Evolutionary conservation across 2,329 filamentous ascomycete genomes (phyloP), one percentile per base, ranked within the genome.

Genomic region (Tolypocladium inflatum): DNA sequence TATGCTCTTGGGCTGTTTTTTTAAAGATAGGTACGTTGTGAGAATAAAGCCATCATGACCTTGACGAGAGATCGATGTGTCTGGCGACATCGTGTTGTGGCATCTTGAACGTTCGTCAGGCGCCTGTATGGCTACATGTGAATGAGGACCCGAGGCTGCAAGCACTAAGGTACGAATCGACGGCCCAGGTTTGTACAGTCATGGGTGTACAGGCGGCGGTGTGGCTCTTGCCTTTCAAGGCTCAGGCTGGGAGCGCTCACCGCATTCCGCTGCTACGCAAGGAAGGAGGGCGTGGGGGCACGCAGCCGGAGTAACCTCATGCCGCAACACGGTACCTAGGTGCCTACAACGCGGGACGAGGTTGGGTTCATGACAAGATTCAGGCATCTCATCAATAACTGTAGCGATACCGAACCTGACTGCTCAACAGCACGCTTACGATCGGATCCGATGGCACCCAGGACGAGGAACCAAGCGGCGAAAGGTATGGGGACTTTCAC

Each of bases 381-480:
- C 26, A 1, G 2, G 11, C 19, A 33, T 4, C 45, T 19, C 9
- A 50, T 50, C 26, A 50, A 33, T 50, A 9, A 33, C 3, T 30
- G 26, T 50, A 50, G 17, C 17, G 19, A 19, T 50, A 50, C 26
- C 45, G 19, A n/a, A 19, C 10, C 11, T n/a, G 45, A 50, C 45
- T 11, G 26, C 23, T 19, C 30, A 13, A 19, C 9, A 51, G 13
- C 33, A 13, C 45, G 37, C 39, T 39, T 19, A 42, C 23, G n/a
- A 30, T 21, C 38, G 53, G 9, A 41, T 42, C 37, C 15, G 5
- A 72, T 72, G 70, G 63, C 69, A 6, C 63, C 66, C 17, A 59
- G 54, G 54, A 64, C 64, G 13, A 59, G 65, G n/a, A 71, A 68
- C 35, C 50, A 43, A 8, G 62, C 63, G 8, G 57, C 54, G 19